Base-by-base conservation (phyloP, 169 alveolate genomes). In the Cryptosporidium xiaoi region DNA sequence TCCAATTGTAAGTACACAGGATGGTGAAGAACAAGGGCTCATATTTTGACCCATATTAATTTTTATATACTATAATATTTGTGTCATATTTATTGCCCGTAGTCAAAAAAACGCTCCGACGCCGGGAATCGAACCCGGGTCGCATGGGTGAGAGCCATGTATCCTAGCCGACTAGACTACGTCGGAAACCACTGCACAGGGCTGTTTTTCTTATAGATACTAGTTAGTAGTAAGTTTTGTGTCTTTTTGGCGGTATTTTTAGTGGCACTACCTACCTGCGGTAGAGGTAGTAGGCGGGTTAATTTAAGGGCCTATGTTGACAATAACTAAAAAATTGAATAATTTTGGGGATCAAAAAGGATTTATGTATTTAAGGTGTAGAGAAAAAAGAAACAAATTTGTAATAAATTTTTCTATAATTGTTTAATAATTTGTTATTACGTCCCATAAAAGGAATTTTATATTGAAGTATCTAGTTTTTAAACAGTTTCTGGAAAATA, bases 41-140 rank as follows among this genome's bases (percentile, higher is more conserved):
- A 50, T 77, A 60, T 60, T 77, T 40, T 77, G 56, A 31, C 6
- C 16, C 29, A 46, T 27, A 4, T 33, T 51, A 31, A 31, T 50
- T 29, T 0, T 33, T 27, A 64, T 27, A 24, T 7, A 15, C 16
- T 27, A 65, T 3, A 65, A 44, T 34, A 2, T n/a, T 53, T 44
- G 29, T 5, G 33, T 53, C 0, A 0, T 53, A 4, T 53, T 53
- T 53, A 5, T 53, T 5, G 29, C 12, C 4, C 20, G 20, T 20
- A 4, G 4, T 53, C 12, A 15, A 44, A 44, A 56, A 77, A 77
- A 15, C 31, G 64, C 87, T 77, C 87, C 87, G 87, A 77, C 87
- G 87, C 87, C 87, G 87, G 87, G 87, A 77, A 77, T 77, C 87
- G 87, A 77, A 77, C 87, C 87, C 87, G 87, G 87, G 87, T 77